Evolutionary conservation across 306 rosid species (phyloP), one percentile per base, ranked within the genome.

Genomic region (Cucurbita argyrosperma): DNA sequence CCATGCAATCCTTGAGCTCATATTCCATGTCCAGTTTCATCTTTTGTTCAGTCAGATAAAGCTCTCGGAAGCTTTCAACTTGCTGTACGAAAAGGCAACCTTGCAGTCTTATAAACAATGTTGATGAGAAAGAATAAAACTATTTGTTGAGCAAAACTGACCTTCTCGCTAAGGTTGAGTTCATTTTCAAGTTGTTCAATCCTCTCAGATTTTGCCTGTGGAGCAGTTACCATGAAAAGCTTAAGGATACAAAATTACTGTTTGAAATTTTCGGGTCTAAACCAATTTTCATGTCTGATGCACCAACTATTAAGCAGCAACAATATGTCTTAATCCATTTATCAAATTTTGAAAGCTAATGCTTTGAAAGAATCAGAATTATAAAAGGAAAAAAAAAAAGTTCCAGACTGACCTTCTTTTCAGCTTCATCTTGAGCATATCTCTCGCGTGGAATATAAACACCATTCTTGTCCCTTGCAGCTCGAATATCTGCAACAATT

Each of bases 401-500:
- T 46, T 53, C 30, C 12, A 18, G 37, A 75, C 47, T 35, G 14
- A 94, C 99, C 97, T 94, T 91, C 84, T 89, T 94, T 77, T 94
- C 99, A 63, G 96, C 88, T 85, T 94, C 99, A 54, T 94, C 99
- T 83, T 74, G 85, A 69, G 83, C 85, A 85, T 80, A 94, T 84
- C 97, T 85, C 76, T 94, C 99, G 53, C 84, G 89, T 6, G 99
- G 92, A 83, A 94, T 76, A 76, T 94, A 94, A 69, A 91, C 90
- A 75, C 99, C 99, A 79, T 89, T 94, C 86, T 83, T 94, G 70
- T 94, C 99, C 85, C 99, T 86, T 72, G 99, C 99, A 50, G 99
- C 97, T 67, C 90, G 88, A 60, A 94, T 84, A 74, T 94, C 99
- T 94, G 84, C 82, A 79, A 72, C 76, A 42, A 52, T 62, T 72